phyloP scores from a whole-genome alignment of 257 asterid species.

The Nicotiana undulata region DNA sequence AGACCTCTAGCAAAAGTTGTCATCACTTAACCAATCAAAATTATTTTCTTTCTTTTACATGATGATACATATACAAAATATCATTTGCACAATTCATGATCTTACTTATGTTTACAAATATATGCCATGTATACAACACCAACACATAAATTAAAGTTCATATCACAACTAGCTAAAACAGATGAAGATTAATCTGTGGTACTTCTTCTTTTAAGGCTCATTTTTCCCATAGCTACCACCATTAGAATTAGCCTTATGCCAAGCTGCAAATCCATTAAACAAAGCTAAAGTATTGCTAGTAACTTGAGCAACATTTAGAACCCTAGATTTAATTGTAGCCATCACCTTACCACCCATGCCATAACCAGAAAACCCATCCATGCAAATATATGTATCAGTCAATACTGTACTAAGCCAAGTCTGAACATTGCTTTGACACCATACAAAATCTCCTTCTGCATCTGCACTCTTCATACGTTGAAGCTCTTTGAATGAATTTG shows the following conservation, averaged over 20 bases:
- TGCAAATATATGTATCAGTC: constrained; percentile 42
- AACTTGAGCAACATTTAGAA: constrained; percentile 43
- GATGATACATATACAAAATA: not conserved
- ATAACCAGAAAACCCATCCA: constrained; percentile 46
- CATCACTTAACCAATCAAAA: not conserved
- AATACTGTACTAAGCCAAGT: constrained; percentile 58
- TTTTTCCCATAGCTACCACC: not conserved
- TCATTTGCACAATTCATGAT: not conserved
- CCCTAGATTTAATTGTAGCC: constrained; percentile 45
- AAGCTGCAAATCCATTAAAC: constrained; percentile 45
- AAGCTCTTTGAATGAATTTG: constrained; percentile 45
- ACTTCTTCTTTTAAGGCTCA: not conserved
- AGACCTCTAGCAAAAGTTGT: not conserved
- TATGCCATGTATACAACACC: not conserved
- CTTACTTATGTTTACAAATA: not conserved
- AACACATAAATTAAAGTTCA: not conserved
- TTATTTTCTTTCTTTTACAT: not conserved
- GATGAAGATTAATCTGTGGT: not conserved
- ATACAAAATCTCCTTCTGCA: constrained; percentile 25
- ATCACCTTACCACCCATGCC: constrained; percentile 34
- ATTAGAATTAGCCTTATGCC: constrained; percentile 21
- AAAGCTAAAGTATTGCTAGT: constrained; percentile 54
- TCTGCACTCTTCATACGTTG: constrained; percentile 27
- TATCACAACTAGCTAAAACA: not conserved
- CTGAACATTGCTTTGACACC: constrained; percentile 53